A percentile compares a stretch with the other conserved stretches of the same genome.
Evolutionary conservation across 495 filamentous ascomycete genomes (phyloP).

Genomic region (Penicillium atrosanguineum): DNA sequence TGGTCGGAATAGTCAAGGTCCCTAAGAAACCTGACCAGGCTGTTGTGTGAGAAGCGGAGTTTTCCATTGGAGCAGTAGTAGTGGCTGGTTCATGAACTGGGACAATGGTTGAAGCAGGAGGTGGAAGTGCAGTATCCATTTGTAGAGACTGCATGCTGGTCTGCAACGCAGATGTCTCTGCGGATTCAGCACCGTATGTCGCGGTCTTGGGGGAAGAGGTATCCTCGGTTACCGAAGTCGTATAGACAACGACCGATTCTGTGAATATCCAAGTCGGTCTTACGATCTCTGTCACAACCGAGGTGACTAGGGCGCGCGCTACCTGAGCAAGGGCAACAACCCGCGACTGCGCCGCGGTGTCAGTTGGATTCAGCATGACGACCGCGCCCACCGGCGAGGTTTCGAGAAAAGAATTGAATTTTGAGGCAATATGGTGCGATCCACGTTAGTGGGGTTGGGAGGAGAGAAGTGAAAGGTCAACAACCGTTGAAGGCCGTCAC

Average conservation of each 20-base stretch:
- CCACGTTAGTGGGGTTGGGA: neutral
- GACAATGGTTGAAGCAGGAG: neutral
- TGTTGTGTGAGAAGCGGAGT: neutral
- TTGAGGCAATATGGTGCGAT: neutral
- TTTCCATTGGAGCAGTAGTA: neutral
- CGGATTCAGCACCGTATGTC: neutral
- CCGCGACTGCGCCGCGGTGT: neutral
- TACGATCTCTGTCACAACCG: slow-evolving; percentile 10
- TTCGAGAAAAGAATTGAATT: neutral
- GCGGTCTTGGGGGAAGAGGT: neutral
- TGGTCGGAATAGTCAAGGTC: neutral
- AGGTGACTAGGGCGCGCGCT: slow-evolving; percentile 1
- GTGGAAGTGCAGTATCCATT: neutral
- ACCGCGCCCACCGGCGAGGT: slow-evolving; percentile 6
- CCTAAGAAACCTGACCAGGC: neutral
- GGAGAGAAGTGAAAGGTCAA: neutral
- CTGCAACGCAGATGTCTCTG: neutral
- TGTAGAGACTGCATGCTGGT: neutral
- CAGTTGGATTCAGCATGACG: slow-evolving; percentile 12
- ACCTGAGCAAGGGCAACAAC: neutral
- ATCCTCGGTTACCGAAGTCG: neutral
- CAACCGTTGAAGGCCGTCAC: neutral
- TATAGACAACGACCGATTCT: neutral
- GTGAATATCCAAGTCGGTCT: slow-evolving; percentile 9
- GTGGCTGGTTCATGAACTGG: too few species aligned